Evolutionary conservation across 495 filamentous ascomycete species (phyloP).

Genomic region (Sporormia fimetaria): DNA sequence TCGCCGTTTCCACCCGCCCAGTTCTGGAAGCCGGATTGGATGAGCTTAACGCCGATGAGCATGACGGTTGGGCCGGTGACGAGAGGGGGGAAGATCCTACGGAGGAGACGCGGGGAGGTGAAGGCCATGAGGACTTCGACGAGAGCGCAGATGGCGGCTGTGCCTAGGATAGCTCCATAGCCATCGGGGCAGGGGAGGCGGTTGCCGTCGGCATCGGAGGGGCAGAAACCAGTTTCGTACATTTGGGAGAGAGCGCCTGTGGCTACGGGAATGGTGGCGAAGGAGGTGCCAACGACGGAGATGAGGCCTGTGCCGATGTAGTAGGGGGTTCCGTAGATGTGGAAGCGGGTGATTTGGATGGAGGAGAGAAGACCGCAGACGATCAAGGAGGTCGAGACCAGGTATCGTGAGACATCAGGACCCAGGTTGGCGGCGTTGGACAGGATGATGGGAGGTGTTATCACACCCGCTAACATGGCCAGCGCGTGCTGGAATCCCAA

Average conservation of each 20-base stretch:
- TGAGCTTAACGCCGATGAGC: slow-evolving; percentile 39
- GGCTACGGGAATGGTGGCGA: slow-evolving; percentile 78
- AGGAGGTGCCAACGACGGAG: slow-evolving; percentile 81
- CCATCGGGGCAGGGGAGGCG: slow-evolving; percentile 70
- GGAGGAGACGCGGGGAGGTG: slow-evolving; percentile 54
- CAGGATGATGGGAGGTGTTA: slow-evolving; percentile 74
- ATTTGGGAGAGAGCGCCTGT: slow-evolving; percentile 69
- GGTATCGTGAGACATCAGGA: slow-evolving; percentile 53
- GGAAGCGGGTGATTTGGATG: slow-evolving; percentile 78
- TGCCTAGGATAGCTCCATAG: slow-evolving; percentile 78
- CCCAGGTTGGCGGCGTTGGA: slow-evolving; percentile 57
- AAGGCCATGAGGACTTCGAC: slow-evolving; percentile 68
- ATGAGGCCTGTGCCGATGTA: slow-evolving; percentile 81
- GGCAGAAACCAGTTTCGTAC: slow-evolving; percentile 74
- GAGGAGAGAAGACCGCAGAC: slow-evolving; percentile 69
- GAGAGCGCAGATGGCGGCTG: slow-evolving; percentile 55
- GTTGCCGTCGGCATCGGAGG: slow-evolving; percentile 48
- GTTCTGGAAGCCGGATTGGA: slow-evolving; percentile 64
- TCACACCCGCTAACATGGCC: slow-evolving; percentile 54
- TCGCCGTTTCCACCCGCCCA: slow-evolving; percentile 70
- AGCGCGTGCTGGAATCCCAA: slow-evolving; percentile 62
- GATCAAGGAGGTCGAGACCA: slow-evolving; percentile 83
- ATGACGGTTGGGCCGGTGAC: slow-evolving; percentile 54
- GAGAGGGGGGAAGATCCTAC: slow-evolving; percentile 75
- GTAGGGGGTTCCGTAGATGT: slow-evolving; percentile 68